phyloP scores from a whole-genome alignment of 2,329 filamentous ascomycete species.

The Penicillium sp. region DNA sequence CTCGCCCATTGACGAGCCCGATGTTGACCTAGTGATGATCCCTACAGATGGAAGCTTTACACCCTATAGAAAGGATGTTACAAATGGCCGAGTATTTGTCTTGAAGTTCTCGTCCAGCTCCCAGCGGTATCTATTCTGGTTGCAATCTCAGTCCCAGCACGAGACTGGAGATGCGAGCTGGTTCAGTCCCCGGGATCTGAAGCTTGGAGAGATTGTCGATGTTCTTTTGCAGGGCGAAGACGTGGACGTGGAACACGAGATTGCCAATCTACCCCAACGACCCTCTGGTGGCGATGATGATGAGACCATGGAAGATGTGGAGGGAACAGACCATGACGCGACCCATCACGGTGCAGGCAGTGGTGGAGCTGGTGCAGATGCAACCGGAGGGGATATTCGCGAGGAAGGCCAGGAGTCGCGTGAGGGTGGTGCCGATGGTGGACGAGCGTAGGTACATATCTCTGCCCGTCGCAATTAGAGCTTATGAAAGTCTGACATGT shows the following conservation, averaged over 20 bases:
- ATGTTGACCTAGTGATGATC: constrained; percentile 91
- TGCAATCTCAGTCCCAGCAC: constrained; percentile 87
- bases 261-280: constrained; percentile 61
- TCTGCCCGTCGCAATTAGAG: constrained; percentile 26
- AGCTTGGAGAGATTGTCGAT: constrained; percentile 86
- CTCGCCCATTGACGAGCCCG: constrained; percentile 68
- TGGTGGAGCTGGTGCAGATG: constrained; percentile 81
- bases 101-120: constrained; percentile 94
- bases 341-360: constrained; percentile 62
- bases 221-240: constrained; percentile 84
- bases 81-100: constrained; percentile 85
- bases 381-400: constrained; percentile 87
- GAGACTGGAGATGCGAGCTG: constrained; percentile 68
- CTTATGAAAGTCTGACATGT: constrained; percentile 13
- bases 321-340: constrained; percentile 61
- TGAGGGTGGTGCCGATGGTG: constrained; percentile 93
- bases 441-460: constrained; percentile 92
- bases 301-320: constrained; percentile 77
- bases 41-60: constrained; percentile 84
- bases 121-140: constrained; percentile 90
- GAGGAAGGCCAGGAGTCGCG: constrained; percentile 85
- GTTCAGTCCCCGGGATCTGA: constrained; percentile 82
- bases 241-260: constrained; percentile 73
- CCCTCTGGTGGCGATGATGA: constrained; percentile 61
- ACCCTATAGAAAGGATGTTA: constrained; percentile 73